Percentiles rank a stretch among this genome's conserved stretches.
phyloP scores from a whole-genome alignment of 1,284 basidiomycete species.

The Schizophyllum commune region DNA sequence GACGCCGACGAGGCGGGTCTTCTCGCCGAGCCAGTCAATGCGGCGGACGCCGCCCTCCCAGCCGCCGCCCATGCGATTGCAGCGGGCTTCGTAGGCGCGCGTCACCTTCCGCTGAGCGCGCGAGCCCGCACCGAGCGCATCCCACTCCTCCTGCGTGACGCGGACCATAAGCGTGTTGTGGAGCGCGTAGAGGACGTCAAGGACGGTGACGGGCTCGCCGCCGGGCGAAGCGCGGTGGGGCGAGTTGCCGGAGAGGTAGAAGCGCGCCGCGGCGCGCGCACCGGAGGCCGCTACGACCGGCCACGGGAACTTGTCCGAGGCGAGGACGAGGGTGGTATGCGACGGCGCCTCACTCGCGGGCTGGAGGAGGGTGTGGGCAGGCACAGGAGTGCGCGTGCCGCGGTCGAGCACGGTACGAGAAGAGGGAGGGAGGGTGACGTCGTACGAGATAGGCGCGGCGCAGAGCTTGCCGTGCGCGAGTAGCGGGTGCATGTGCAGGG shows the following conservation, averaged over 20 bases:
- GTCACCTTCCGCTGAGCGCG: constrained; percentile 46
- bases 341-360: constrained; percentile 57
- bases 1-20: constrained; percentile 52
- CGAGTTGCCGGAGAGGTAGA: constrained; percentile 17
- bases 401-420: constrained; percentile 49
- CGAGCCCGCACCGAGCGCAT: constrained; percentile 45
- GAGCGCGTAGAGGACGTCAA: constrained; percentile 55
- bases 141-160: constrained; percentile 62
- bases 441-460: constrained; percentile 53
- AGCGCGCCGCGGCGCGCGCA: constrained; percentile 11
- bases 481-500: constrained; percentile 41
- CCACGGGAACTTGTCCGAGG: constrained; percentile 56
- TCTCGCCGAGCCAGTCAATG: constrained; percentile 58
- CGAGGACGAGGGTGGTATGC: constrained; percentile 43
- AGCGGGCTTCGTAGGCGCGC: constrained; percentile 55
- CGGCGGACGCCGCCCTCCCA: constrained; percentile 62
- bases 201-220: constrained; percentile 41
- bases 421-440: constrained; percentile 50
- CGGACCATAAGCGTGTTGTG: constrained; percentile 47
- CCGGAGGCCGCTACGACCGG: constrained; percentile 32
- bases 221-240: constrained; percentile 7
- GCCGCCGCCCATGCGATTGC: constrained; percentile 50
- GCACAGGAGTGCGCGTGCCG: constrained; percentile 44
- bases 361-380: constrained; percentile 49
- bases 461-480: constrained; percentile 46